A percentile compares a stretch with the other conserved stretches of the same genome.
Conservation (phyloP, 208 protist genomes). For the Leishmania major region DNA sequence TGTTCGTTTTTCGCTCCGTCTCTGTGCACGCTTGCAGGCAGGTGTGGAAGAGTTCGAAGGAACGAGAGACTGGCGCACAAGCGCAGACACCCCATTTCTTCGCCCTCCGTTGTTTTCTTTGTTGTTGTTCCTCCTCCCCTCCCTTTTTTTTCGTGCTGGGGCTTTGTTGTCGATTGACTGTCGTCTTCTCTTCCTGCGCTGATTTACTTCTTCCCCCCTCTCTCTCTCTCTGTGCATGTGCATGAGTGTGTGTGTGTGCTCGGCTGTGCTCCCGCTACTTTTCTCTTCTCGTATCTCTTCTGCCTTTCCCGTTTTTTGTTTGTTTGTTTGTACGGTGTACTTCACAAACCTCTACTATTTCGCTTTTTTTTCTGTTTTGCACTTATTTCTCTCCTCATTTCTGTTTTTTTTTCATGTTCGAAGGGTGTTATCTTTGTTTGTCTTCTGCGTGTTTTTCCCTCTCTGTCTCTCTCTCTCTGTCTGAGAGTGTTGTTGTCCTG, state of each 20-base stretch:
- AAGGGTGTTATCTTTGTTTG: neutral
- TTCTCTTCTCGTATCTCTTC: neutral
- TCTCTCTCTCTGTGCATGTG: neutral
- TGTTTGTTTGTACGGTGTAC: neutral
- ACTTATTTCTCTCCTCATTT: neutral
- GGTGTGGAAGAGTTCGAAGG: neutral
- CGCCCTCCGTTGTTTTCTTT: neutral
- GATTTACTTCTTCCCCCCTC: neutral
- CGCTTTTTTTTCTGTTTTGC: no score
- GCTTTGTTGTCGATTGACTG: neutral
- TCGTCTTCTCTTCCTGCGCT: neutral
- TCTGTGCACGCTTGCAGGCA: neutral
- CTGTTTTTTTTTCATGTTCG: neutral
- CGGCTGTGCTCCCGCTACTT: neutral
- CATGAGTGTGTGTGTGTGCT: neutral
- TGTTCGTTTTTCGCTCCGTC: neutral
- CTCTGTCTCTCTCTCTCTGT: neutral
- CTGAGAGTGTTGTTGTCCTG: constrained; percentile 2
- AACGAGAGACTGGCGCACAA: neutral
- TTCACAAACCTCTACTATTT: neutral
- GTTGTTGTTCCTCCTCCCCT: neutral
- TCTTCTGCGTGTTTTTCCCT: neutral
- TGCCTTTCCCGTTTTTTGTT: neutral
- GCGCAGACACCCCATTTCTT: neutral
- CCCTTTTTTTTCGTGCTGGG: neutral